Conservation (phyloP, 2,329 filamentous ascomycete species). For the Venturia oleaginea region DNA sequence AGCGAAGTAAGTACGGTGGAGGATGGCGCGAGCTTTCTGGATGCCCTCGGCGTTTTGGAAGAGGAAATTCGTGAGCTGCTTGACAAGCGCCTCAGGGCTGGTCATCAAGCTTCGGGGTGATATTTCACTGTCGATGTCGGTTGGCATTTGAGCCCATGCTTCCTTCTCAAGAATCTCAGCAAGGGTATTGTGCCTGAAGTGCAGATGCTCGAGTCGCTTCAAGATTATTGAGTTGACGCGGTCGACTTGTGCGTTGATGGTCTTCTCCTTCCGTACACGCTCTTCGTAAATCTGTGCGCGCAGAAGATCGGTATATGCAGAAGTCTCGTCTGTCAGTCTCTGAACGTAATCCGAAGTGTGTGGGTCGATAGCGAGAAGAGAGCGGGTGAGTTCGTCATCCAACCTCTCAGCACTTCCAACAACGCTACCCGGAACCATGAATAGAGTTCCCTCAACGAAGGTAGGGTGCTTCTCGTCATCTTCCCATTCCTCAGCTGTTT, state of each 20-base stretch:
- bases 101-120: conserved; percentile 61
- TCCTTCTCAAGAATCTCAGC: conserved; percentile 91
- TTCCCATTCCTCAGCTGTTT: conserved; percentile 95
- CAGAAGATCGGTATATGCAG: conserved; percentile 87
- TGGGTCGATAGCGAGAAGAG: conserved; percentile 94
- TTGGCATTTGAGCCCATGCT: conserved; percentile 74
- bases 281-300: conserved; percentile 85
- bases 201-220: conserved; percentile 90
- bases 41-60: conserved; percentile 94
- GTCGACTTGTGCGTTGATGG: conserved; percentile 60
- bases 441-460: conserved; percentile 64
- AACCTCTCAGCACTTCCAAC: conserved; percentile 91
- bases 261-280: conserved; percentile 54
- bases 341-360: conserved; percentile 99
- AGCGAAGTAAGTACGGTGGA: conserved; percentile 97
- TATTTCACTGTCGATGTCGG: conserved; percentile 64
- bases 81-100: conserved; percentile 69
- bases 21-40: conserved; percentile 90
- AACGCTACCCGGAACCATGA: conserved; percentile 87
- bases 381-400: conserved; percentile 93
- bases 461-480: conserved; percentile 90
- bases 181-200: conserved; percentile 97
- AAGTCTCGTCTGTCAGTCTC: conserved; percentile 79
- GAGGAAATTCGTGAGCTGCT: conserved; percentile 86
- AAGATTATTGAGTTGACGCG: conserved; percentile 91